Evolutionary conservation across 1,284 basidiomycete species (phyloP), one percentile per base, ranked within the genome.

Genomic region (Leccinum idahoense): DNA sequence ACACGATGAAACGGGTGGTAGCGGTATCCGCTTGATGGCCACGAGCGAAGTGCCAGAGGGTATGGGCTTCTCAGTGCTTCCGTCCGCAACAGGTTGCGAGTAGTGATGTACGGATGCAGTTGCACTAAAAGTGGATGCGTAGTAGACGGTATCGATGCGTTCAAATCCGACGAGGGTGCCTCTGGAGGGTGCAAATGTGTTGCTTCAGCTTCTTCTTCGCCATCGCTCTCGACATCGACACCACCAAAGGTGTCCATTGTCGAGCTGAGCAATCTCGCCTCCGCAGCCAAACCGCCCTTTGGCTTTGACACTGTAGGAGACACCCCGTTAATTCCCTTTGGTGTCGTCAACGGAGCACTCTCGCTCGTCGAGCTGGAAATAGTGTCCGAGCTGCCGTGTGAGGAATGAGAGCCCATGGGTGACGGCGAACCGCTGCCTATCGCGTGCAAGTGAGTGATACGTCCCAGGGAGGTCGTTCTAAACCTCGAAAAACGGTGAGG

Each of bases 11-110:
- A 20, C 20, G 10, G 86, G 84, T 20, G 84, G 67, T 55, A 91
- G 81, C 4, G 82, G 79, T 44, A 92, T 82, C 62, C 82, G 81
- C 77, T 92, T 92, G 71, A 92, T 86, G 20, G 90, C 90, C 8
- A 91, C 85, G 12, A 82, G 80, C 68, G 74, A 85, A 35, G 66
- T 64, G 53, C 60, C 70, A 3, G 65, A 37, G 2, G 64, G 59
- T 57, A 75, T 32, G 5, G 64, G 57, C 15, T 63, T 59, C 54
- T 72, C 72, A 7, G 11, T 49, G 74, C 73, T 12, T 44, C 18
- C 20, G 35, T 81, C 78, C 70, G 70, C 82, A 68, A 77, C 4
- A 89, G 89, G 68, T 90, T 82, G 20, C 49, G 49, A 51, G 49
- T 23, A 23, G 51, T 51, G 68, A 92, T 87, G 71, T 85, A 89